These are phyloP conservation scores for Ottelia alismoides DNA, from an alignment of 106 monocot genomes.

Conservation along the genomic window DNA sequence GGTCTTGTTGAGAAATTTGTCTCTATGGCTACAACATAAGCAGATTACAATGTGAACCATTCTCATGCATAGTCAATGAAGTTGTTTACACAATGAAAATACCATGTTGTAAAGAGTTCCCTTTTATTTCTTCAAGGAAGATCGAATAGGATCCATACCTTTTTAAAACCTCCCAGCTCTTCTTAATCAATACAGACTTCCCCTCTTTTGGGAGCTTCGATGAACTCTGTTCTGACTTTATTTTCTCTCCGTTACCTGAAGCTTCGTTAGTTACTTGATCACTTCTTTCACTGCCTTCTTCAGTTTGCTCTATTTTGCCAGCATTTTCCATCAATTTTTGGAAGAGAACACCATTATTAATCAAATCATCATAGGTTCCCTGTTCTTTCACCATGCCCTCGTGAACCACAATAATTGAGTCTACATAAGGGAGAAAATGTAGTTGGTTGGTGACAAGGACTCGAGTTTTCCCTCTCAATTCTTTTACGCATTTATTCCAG, in stretches of 20 bases:
- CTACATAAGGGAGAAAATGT: conserved; percentile 94
- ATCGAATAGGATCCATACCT: too few species aligned
- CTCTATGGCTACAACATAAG: too few species aligned
- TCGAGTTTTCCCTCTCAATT: conserved; percentile 78
- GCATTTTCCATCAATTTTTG: conserved; percentile 99
- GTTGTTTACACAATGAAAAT: too few species aligned
- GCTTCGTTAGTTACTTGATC: conserved; percentile 11
- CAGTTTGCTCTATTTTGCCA: conserved; percentile 82
- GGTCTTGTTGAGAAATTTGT: too few species aligned
- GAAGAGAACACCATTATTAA: conserved; percentile 48
- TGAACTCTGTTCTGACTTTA: too few species aligned
- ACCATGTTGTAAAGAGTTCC: too few species aligned
- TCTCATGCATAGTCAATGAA: too few species aligned
- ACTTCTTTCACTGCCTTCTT: conserved; percentile 30
- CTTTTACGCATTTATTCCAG: too few species aligned
- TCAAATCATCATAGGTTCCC: conserved; percentile 94
- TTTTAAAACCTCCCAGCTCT: conserved; percentile 14
- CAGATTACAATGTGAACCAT: too few species aligned
- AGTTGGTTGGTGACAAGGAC: conserved; percentile 97
- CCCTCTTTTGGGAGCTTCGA: conserved; percentile 20
- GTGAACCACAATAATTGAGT: conserved; percentile 81
- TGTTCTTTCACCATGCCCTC: conserved; percentile 87
- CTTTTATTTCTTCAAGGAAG: too few species aligned
- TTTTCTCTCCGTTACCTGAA: too few species aligned
- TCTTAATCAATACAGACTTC: conserved; percentile 22